phyloP scores from a whole-genome alignment of 2,329 filamentous ascomycete species.

The Ilyonectria sp. region DNA sequence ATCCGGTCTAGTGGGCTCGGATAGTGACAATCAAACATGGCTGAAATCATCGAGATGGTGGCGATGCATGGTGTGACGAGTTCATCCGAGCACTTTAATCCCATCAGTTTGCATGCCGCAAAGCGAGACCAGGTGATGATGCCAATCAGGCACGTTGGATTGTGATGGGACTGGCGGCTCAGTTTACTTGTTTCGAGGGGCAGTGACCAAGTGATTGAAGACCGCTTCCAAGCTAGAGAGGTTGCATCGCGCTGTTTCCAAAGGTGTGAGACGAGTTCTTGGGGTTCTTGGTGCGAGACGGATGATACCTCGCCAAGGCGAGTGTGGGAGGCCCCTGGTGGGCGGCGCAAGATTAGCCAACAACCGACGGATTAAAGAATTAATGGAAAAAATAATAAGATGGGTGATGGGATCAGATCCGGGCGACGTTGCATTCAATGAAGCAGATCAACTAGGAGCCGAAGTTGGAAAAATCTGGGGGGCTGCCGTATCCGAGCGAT shows the following conservation, averaged over 20 bases:
- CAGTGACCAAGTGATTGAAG: neutral
- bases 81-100: neutral
- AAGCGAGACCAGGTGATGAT: neutral
- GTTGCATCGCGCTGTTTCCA: conserved; percentile 11
- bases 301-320: neutral
- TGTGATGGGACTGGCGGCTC: neutral
- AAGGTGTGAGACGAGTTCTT: neutral
- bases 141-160: neutral
- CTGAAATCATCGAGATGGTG: neutral
- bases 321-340: neutral
- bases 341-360: neutral
- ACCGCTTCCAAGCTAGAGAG: neutral
- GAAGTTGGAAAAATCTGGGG: neutral
- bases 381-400: neutral
- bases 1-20: neutral
- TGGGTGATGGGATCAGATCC: neutral
- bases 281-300: neutral
- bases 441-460: neutral
- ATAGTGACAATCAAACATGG: neutral
- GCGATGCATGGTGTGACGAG: neutral
- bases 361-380: neutral
- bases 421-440: conserved; percentile 1
- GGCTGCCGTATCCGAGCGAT: neutral
- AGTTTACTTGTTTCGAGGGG: conserved; percentile 1
- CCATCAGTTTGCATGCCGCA: neutral